phyloP scores from a whole-genome alignment of 2,329 filamentous ascomycete genomes.

The Ceratocystis cacaofunesta region DNA sequence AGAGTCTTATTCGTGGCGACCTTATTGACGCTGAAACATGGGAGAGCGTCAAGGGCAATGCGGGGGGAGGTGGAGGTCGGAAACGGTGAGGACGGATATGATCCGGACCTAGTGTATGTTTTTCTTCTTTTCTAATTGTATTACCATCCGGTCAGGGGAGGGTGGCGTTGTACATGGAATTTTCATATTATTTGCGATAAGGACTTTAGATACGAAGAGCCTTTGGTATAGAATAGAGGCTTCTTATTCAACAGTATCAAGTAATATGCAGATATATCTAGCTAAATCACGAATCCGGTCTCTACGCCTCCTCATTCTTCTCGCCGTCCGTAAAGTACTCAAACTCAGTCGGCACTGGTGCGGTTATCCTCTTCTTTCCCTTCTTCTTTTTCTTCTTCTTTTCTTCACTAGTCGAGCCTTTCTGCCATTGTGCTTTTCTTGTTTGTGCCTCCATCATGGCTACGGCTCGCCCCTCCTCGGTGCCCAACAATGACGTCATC shows the following conservation, averaged over 20 bases:
- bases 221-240: background rate
- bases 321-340: constrained; percentile 25
- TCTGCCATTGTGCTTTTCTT: constrained; percentile 17
- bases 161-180: background rate
- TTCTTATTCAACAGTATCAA: background rate
- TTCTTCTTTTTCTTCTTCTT: constrained; percentile 7
- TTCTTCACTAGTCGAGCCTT: background rate
- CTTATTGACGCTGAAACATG: constrained; percentile 49
- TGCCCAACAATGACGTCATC: constrained; percentile 37
- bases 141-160: background rate
- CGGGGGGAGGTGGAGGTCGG: background rate
- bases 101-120: constrained; percentile 3
- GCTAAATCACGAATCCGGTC: background rate
- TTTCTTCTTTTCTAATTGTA: background rate
- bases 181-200: background rate
- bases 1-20: constrained; percentile 78
- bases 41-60: constrained; percentile 4
- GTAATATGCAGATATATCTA: background rate
- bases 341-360: constrained; percentile 22
- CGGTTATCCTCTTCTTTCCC: background rate
- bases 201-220: background rate
- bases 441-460: constrained; percentile 19
- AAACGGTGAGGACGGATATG: background rate
- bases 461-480: constrained; percentile 14
- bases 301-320: background rate